Evolutionary conservation across 2,329 filamentous ascomycete species (phyloP), one percentile per base, ranked within the genome.

Genomic region (Fusarium robinianum): DNA sequence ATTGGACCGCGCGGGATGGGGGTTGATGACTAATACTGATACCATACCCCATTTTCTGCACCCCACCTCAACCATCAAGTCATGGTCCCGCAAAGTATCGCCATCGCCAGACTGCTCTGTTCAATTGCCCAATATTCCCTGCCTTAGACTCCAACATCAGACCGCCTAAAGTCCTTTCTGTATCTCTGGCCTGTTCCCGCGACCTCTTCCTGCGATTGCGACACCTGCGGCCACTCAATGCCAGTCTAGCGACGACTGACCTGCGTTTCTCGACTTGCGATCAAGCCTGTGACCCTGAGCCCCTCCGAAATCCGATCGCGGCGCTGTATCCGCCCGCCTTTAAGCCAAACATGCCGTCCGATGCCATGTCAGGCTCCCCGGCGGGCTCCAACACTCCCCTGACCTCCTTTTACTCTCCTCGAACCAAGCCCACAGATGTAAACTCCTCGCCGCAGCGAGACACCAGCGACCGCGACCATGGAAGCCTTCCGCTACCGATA

Each of bases 341-440:
- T 36, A 55, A 50, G 49, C 35, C 44, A 35, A 61, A 57, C 37
- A 62, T 64, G 58, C 53, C 60, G 42, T 61, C 63, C 35, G 54
- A 66, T 53, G 46, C 53, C 45, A 59, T 55, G 52, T 51, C 48
- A 41, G 58, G 49, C 58, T 55, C 58, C 36, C 61, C 53, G 61
- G 55, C 60, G 61, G 60, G 49, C 58, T 63, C 49, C 63, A 69
- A 63, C 19, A 57, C 60, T 45, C 64, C 69, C 33, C 67, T 76
- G 23, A 73, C 73, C 3, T 73, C 73, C 8, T 76, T 76, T 55
- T 76, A 75, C 55, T 76, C 73, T 4, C 73, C 73, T 5, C 67
- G 60, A 34, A 67, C 70, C 6, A 41, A 57, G 19, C 46, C 63
- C 5, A 54, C 57, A 43, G 64, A 66, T 18, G 48, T 51, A 18